A percentile compares a stretch with the other conserved stretches of the same genome.
These are phyloP conservation scores for Xenoacremonium recifei DNA, from an alignment of 2,329 filamentous ascomycete genomes.

Conservation along the genomic window DNA sequence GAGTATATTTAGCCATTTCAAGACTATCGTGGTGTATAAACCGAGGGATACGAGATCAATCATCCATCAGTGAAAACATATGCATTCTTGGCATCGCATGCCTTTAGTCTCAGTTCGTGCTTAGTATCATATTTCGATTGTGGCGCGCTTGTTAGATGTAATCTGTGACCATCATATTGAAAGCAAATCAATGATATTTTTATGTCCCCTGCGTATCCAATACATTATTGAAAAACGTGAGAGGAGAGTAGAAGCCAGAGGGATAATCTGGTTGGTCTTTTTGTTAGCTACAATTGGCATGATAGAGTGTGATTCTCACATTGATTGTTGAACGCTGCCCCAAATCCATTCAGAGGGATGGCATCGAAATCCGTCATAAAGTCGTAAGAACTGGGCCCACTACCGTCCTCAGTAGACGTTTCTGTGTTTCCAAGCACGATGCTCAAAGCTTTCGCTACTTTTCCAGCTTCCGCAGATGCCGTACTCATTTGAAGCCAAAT, in stretches of 20 bases:
- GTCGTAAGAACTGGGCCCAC: conserved; percentile 5
- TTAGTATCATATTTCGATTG: no score
- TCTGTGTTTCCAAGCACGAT: conserved; percentile 13
- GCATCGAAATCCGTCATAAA: conserved; percentile 10
- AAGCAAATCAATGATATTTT: conserved; percentile 7
- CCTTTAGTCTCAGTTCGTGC: no score
- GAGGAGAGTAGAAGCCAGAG: conserved; percentile 12
- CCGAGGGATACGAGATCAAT: no score
- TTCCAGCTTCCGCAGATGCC: conserved; percentile 12
- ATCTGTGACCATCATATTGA: conserved; percentile 2
- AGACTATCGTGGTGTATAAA: no score
- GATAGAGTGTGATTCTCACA: conserved; percentile 9
- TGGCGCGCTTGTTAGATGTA: no score
- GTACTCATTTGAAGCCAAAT: conserved; percentile 14
- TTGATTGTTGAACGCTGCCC: conserved; percentile 11
- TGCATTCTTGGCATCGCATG: no score
- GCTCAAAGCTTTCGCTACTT: conserved; percentile 12
- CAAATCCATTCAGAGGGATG: conserved; percentile 6
- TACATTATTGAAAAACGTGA: conserved; percentile 12
- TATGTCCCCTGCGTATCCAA: conserved; percentile 11
- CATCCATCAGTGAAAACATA: no score
- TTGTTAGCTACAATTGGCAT: conserved; percentile 8
- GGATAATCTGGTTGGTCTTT: conserved; percentile 9
- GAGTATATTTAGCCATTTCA: no score
- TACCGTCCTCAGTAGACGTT: conserved; percentile 3